These are phyloP conservation scores for Scytalidium lignicola DNA, from an alignment of 2,329 filamentous ascomycete species.

Conservation along the genomic window DNA sequence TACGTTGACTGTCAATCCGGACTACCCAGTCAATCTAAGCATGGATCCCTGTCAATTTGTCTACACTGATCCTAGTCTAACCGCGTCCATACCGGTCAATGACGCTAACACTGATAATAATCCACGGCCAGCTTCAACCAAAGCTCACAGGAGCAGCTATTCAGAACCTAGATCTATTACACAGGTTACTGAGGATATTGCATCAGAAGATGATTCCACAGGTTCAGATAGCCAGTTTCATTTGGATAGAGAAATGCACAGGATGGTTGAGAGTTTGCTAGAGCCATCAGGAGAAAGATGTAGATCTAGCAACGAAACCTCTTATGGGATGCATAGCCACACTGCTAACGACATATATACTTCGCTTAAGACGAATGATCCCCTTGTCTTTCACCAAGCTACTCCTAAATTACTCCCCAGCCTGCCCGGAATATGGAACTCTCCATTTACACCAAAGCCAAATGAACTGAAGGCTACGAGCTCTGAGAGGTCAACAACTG, in stretches of 20 bases:
- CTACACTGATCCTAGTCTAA: background rate
- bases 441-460: constrained; percentile 37
- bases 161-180: background rate
- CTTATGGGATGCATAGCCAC: constrained; percentile 50
- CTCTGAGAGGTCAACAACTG: constrained; percentile 28
- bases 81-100: background rate
- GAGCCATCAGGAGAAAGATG: constrained; percentile 30
- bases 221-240: constrained; percentile 18
- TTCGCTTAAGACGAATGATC: constrained; percentile 29
- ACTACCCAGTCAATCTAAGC: constrained; percentile 33
- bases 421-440: constrained; percentile 39
- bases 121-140: background rate
- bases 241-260: constrained; percentile 44
- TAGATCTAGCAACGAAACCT: constrained; percentile 36
- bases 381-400: constrained; percentile 27
- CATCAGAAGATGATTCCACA: constrained; percentile 8
- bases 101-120: background rate
- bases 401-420: constrained; percentile 26
- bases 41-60: constrained; percentile 15
- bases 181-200: background rate
- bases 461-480: constrained; percentile 33
- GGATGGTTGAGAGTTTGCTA: constrained; percentile 55
- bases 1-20: constrained; percentile 46
- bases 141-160: constrained; percentile 1
- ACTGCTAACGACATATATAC: constrained; percentile 48